Conservation (phyloP, 805 yeast genomes). For the Sungouiella blattae region DNA sequence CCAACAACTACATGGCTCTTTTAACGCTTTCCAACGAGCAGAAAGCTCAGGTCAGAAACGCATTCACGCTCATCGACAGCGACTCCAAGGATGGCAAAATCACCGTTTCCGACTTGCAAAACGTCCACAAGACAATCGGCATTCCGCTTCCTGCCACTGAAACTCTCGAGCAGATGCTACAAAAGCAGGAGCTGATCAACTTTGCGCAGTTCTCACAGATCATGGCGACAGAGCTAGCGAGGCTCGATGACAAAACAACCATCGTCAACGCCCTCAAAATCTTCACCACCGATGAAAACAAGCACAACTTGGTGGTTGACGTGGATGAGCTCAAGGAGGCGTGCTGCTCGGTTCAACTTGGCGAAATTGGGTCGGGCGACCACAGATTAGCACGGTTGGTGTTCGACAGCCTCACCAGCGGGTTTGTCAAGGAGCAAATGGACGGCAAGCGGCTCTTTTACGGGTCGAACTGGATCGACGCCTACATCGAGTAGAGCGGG, state of each 20-base stretch:
- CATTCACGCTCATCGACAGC: conserved; percentile 77
- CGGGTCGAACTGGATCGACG: conserved; percentile 61
- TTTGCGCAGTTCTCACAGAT: conserved; percentile 65
- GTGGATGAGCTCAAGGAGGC: conserved; percentile 47
- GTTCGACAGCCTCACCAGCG: conserved; percentile 48
- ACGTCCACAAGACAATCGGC: conserved; percentile 52
- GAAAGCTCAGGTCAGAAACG: conserved; percentile 62
- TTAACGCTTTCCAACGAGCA: conserved; percentile 55
- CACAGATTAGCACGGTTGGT: conserved; percentile 39
- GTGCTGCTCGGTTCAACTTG: conserved; percentile 43
- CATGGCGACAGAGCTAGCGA: conserved; percentile 53
- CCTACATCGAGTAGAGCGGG: conserved; percentile 35
- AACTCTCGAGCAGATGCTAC: conserved; percentile 50
- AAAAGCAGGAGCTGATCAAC: conserved; percentile 41
- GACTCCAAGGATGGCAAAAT: conserved; percentile 70
- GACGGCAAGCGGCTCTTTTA: conserved; percentile 57
- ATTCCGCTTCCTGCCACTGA: conserved; percentile 41
- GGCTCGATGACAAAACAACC: conserved; percentile 49
- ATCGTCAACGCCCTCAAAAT: conserved; percentile 57
- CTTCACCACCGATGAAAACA: conserved; percentile 38
- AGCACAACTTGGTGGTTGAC: conserved; percentile 42
- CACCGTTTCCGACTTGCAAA: conserved; percentile 50
- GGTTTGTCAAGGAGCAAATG: conserved; percentile 54
- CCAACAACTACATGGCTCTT: conserved; percentile 17
- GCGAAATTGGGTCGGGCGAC: conserved; percentile 47